These are phyloP conservation scores for Elsinoe necatrix DNA, from an alignment of 2,329 filamentous ascomycete species.

Conservation along the genomic window DNA sequence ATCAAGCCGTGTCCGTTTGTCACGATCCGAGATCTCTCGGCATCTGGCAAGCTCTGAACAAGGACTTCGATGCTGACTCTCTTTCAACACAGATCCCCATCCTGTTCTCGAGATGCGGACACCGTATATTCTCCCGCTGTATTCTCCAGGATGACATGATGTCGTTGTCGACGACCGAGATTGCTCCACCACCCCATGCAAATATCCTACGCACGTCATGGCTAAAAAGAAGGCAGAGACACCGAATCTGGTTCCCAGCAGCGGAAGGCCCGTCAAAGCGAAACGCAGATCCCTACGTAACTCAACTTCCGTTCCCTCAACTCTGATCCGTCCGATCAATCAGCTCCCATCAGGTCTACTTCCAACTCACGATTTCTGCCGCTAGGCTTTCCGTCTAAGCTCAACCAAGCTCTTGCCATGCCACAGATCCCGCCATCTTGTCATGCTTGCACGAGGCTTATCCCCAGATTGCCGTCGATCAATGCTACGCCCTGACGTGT, in stretches of 20 bases:
- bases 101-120: no score
- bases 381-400: slow-evolving; percentile 8
- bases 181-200: neutral
- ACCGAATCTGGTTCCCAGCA: neutral
- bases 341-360: neutral
- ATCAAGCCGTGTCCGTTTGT: neutral
- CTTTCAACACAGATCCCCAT: neutral
- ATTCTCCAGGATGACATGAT: neutral
- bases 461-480: slow-evolving; percentile 1
- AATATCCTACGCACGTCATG: neutral
- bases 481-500: neutral
- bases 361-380: neutral
- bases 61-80: neutral
- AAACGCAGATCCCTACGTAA: slow-evolving; percentile 15
- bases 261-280: neutral
- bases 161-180: neutral
- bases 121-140: neutral
- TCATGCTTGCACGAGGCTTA: slow-evolving; percentile 10
- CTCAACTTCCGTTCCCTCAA: neutral
- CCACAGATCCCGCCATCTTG: slow-evolving; percentile 5
- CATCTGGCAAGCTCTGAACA: neutral
- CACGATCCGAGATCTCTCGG: neutral
- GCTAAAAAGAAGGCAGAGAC: neutral
- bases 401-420: slow-evolving; percentile 12
- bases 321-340: neutral